Conservation (phyloP, 2,329 filamentous ascomycete genomes). For the Verruconis gallopava region DNA sequence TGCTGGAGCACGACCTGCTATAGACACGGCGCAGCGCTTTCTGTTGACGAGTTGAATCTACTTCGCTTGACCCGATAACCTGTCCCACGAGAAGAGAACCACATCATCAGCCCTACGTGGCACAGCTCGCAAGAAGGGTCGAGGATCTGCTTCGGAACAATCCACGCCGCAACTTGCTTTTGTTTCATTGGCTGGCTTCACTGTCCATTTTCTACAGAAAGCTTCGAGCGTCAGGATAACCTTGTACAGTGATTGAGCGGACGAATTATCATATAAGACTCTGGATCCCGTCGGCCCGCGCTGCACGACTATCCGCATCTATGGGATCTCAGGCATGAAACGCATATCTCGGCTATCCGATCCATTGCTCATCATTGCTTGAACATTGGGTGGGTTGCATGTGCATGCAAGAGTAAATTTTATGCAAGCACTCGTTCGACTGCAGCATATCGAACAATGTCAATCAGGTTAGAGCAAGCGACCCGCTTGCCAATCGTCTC, state of each 20-base stretch:
- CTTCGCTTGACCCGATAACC: too few species aligned
- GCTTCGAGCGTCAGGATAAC: too few species aligned
- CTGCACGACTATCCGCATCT: background rate
- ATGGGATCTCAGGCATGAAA: background rate
- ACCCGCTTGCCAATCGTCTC: background rate
- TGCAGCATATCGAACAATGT: background rate
- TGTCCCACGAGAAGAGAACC: too few species aligned
- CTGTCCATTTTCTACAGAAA: slow-evolving; percentile 1
- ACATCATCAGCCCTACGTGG: background rate
- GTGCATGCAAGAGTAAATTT: background rate
- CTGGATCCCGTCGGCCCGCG: background rate
- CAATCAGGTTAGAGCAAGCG: background rate
- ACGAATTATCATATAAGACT: background rate
- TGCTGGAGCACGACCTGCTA: too few species aligned
- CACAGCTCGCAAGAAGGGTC: too few species aligned
- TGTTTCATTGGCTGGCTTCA: background rate
- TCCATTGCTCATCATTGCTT: background rate
- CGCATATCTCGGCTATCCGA: background rate
- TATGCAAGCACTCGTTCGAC: background rate
- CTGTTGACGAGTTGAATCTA: too few species aligned
- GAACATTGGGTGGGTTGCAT: background rate
- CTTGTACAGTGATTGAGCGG: background rate
- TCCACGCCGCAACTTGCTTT: too few species aligned
- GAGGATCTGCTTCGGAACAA: too few species aligned
- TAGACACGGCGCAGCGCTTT: too few species aligned